Evolutionary conservation across 805 yeast genomes (phyloP), one percentile per base, ranked within the genome.

Genomic region (Pichia occidentalis): DNA sequence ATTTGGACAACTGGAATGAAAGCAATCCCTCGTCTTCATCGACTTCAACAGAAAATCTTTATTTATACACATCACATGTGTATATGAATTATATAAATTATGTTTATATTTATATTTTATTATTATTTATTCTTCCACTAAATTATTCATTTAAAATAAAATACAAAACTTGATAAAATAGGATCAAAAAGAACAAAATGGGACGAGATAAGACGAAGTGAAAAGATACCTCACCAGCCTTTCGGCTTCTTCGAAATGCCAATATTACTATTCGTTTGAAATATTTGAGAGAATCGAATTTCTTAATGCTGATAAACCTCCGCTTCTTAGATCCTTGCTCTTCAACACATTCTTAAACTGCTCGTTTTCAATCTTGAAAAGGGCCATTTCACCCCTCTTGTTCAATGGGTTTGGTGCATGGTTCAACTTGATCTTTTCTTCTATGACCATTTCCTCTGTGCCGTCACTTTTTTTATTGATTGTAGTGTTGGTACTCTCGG

Each of bases 231-330:
- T n/a, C n/a, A n/a, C n/a, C n/a, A n/a, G n/a, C n/a, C n/a, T n/a
- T n/a, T n/a, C n/a, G n/a, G n/a, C n/a, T n/a, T n/a, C n/a, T n/a
- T n/a, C n/a, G n/a, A n/a, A 9, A 19, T 29, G 12, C 13, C 19
- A 11, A 8, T 7, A 18, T 17, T 25, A 24, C 34, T 37, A 47
- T 21, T 46, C 45, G 28, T 37, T 47, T 7, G 36, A 29, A 22
- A 50, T 27, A 36, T 60, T 56, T 11, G 49, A 53, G 42, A 61
- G 58, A 28, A 75, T 74, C n/a, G 80, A 78, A 35, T 70, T 72
- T 52, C 71, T 77, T 47, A 85, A 64, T 3, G 87, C 73, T 27
- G 67, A 68, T 52, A 84, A 83, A 2, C 88, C 85, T 24, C 75
- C 70, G 37, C 63, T 56, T 58, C 77, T 70, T 48, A 79, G 81